Evolutionary conservation across 2,329 filamentous ascomycete genomes (phyloP).

Genomic region (Fusarium bactridioides): DNA sequence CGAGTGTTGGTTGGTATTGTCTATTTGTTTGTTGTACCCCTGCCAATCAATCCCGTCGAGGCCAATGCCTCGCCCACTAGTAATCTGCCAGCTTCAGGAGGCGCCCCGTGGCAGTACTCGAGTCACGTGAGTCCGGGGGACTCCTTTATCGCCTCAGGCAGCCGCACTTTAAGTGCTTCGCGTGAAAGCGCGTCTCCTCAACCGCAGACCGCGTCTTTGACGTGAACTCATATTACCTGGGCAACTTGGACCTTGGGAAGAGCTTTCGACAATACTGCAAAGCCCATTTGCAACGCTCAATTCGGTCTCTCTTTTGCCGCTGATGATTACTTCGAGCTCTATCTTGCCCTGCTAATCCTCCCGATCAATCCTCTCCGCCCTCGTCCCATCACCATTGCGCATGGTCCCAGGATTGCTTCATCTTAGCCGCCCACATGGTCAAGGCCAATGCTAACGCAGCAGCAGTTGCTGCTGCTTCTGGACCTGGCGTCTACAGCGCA

Average conservation of each 20-base stretch:
- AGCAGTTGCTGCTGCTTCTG: constrained; percentile 49
- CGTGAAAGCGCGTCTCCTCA: constrained; percentile 49
- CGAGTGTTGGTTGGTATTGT: constrained; percentile 34
- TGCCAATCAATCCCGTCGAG: constrained; percentile 11
- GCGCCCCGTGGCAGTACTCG: constrained; percentile 30
- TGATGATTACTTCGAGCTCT: constrained; percentile 1
- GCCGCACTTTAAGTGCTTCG: constrained; percentile 49
- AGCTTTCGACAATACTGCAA: constrained; percentile 26
- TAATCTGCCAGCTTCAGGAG: constrained; percentile 42
- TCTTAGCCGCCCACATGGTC: constrained; percentile 53
- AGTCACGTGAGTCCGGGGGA: constrained; percentile 43
- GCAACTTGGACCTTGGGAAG: constrained; percentile 39
- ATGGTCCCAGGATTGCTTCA: constrained; percentile 35
- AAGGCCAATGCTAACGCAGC: constrained; percentile 50
- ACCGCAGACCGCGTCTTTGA: constrained; percentile 47
- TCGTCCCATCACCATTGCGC: not conserved
- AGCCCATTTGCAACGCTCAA: constrained; percentile 16
- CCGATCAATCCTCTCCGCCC: not conserved
- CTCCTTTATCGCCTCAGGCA: constrained; percentile 46
- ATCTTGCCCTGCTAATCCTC: not conserved
- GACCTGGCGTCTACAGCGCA: constrained; percentile 70
- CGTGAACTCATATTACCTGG: constrained; percentile 45
- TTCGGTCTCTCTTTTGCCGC: constrained; percentile 10
- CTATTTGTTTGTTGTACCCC: constrained; percentile 36
- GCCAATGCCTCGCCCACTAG: constrained; percentile 36